phyloP scores from a whole-genome alignment of 1,139 yeast species.

The Protomyces inundatus region DNA sequence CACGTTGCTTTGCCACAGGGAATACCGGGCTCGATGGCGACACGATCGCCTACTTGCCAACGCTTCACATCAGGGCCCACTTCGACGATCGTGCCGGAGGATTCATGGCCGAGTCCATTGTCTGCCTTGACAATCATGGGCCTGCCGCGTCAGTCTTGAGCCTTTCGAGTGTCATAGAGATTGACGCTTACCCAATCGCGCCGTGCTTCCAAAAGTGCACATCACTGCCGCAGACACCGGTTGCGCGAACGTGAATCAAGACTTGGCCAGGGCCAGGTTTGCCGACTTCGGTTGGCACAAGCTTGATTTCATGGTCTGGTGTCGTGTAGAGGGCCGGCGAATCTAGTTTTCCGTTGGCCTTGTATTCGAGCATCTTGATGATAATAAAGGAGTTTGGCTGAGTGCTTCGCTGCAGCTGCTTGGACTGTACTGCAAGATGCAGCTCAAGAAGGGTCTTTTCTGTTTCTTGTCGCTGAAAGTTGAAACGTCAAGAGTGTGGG shows the following conservation, averaged over 20 bases:
- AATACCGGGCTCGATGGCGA: constrained; percentile 80
- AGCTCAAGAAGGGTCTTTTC: neutral
- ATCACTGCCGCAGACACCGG: constrained; percentile 83
- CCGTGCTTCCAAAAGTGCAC: constrained; percentile 74
- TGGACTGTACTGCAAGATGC: neutral
- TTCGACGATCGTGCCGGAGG: constrained; percentile 64
- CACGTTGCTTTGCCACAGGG: constrained; percentile 56
- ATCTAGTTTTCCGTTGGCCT: neutral
- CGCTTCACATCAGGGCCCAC: constrained; percentile 57
- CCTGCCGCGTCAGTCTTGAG: neutral
- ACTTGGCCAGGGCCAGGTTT: constrained; percentile 43
- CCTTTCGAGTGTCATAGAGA: neutral
- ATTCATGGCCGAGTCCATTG: constrained; percentile 73
- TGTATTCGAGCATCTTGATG: neutral
- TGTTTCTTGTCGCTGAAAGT: neutral
- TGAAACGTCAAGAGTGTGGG: neutral
- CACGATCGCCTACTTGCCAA: constrained; percentile 69
- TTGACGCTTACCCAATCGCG: constrained; percentile 49
- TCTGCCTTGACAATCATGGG: constrained; percentile 49
- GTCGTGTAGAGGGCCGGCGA: constrained; percentile 41
- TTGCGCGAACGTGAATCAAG: constrained; percentile 49
- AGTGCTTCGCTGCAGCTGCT: neutral
- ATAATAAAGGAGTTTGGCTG: neutral
- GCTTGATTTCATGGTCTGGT: constrained; percentile 38
- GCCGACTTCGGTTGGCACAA: constrained; percentile 34